phyloP scores from a whole-genome alignment of 345 rosid species.

The Aegle marmelos region DNA sequence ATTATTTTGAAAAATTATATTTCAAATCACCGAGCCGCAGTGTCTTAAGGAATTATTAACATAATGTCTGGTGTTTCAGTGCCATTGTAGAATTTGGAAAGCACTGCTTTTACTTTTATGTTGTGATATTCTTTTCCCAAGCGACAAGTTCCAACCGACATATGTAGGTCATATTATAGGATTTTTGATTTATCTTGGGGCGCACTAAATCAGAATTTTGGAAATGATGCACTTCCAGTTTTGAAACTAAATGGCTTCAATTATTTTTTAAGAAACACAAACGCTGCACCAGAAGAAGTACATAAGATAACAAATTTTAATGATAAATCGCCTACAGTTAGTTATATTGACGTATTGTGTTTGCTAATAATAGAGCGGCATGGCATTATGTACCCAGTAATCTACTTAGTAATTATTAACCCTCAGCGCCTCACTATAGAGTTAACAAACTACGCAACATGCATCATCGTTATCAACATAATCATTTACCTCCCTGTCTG shows the following conservation, averaged over 20 bases:
- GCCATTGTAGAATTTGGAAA: neutral
- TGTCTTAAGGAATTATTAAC: neutral
- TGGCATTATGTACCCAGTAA: neutral
- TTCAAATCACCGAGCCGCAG: neutral
- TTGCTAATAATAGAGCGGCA: neutral
- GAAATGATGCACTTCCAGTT: neutral
- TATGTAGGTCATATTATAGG: neutral
- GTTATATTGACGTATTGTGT: no score
- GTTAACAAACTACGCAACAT: neutral
- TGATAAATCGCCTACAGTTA: neutral
- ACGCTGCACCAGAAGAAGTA: no score
- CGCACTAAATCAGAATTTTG: neutral
- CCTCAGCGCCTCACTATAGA: neutral
- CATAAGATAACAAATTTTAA: no score
- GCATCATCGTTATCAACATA: neutral
- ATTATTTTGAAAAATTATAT: no score
- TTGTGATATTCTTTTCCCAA: constrained; percentile 10
- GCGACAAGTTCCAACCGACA: constrained; percentile 3
- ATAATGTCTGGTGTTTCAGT: neutral
- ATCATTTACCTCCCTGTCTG: neutral
- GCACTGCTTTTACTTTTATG: neutral
- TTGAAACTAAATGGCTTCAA: no score
- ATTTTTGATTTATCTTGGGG: neutral
- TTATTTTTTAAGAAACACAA: no score
- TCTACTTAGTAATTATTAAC: neutral